A percentile compares a stretch with the other conserved stretches of the same genome.
phyloP scores from a whole-genome alignment of 768 basidiomycete species.

The Tylopilus rubrobrunneus region DNA sequence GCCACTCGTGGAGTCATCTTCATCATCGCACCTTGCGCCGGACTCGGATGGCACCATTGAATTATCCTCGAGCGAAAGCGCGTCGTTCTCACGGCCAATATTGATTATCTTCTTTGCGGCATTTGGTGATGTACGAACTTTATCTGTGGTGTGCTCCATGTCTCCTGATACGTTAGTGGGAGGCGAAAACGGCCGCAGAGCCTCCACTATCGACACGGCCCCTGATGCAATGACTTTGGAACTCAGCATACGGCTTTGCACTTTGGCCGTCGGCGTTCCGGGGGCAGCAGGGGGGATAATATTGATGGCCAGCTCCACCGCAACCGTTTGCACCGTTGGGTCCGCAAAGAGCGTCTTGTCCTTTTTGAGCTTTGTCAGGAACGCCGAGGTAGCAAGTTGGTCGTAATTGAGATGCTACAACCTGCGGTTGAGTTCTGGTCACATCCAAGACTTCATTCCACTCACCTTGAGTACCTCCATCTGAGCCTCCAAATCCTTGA shows the following conservation, averaged over 20 bases:
- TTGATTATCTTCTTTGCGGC: slow-evolving; percentile 10
- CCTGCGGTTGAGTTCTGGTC: not conserved
- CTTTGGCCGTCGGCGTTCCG: slow-evolving; percentile 50
- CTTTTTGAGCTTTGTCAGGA: slow-evolving; percentile 71
- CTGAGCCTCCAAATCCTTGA: slow-evolving; percentile 54
- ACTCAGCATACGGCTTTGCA: slow-evolving; percentile 71
- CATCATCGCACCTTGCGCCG: slow-evolving; percentile 16
- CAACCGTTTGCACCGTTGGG: slow-evolving; percentile 44
- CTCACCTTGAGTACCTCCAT: slow-evolving; percentile 63
- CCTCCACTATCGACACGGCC: slow-evolving; percentile 47
- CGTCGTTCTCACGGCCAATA: not conserved
- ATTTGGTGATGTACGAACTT: slow-evolving; percentile 8
- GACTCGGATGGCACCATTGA: not conserved
- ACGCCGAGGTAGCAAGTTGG: slow-evolving; percentile 57
- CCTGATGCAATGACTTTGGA: slow-evolving; percentile 68
- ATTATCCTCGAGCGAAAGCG: slow-evolving; percentile 1
- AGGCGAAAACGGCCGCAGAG: slow-evolving; percentile 43
- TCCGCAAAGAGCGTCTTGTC: slow-evolving; percentile 55
- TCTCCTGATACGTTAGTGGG: slow-evolving; percentile 20
- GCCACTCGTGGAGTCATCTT: slow-evolving; percentile 18
- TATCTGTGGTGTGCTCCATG: slow-evolving; percentile 14
- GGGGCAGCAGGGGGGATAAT: slow-evolving; percentile 33
- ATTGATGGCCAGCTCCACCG: slow-evolving; percentile 39
- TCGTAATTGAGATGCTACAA: slow-evolving; percentile 56
- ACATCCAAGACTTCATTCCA: not conserved